phyloP scores from a whole-genome alignment of 805 yeast species.

The Teunomyces atbi region DNA sequence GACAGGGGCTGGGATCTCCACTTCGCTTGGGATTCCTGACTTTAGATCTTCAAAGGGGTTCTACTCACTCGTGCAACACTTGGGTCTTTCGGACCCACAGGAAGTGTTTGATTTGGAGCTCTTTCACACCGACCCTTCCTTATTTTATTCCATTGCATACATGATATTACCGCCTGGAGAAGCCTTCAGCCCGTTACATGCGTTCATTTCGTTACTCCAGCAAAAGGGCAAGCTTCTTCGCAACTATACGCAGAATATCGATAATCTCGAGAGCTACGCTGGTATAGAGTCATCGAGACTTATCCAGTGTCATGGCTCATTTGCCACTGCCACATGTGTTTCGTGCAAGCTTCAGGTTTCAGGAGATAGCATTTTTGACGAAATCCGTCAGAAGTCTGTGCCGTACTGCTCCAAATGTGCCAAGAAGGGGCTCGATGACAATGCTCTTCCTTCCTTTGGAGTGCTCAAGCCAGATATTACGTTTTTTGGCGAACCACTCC shows the following conservation, averaged over 20 bases:
- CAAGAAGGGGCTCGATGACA: conserved; percentile 20
- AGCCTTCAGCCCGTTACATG: conserved; percentile 55
- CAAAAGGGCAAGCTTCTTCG: conserved; percentile 75
- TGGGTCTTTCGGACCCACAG: conserved; percentile 44
- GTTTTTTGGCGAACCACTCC: conserved; percentile 84
- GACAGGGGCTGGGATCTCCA: conserved; percentile 47
- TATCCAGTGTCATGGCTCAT: conserved; percentile 92
- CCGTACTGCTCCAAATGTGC: conserved; percentile 72
- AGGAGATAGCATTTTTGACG: conserved; percentile 63
- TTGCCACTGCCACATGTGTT: conserved; percentile 81
- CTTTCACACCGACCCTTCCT: conserved; percentile 36
- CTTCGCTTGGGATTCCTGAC: conserved; percentile 46
- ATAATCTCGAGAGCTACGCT: conserved; percentile 78
- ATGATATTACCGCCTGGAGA: conserved; percentile 43
- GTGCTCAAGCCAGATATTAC: conserved; percentile 92
- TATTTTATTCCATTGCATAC: conserved; percentile 44
- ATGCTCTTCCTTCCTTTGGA: conserved; percentile 57
- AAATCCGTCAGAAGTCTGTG: conserved; percentile 56
- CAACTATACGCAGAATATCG: conserved; percentile 90
- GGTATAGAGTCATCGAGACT: conserved; percentile 66
- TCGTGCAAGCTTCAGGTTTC: conserved; percentile 67
- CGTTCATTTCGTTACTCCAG: conserved; percentile 69
- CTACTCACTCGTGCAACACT: conserved; percentile 50
- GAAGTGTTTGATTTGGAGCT: conserved; percentile 42
- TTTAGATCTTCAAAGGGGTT: conserved; percentile 58